Percentiles rank a stretch among this genome's conserved stretches.
Evolutionary conservation across 345 rosid genomes (phyloP).

Genomic region (Moricandia arvensis): DNA sequence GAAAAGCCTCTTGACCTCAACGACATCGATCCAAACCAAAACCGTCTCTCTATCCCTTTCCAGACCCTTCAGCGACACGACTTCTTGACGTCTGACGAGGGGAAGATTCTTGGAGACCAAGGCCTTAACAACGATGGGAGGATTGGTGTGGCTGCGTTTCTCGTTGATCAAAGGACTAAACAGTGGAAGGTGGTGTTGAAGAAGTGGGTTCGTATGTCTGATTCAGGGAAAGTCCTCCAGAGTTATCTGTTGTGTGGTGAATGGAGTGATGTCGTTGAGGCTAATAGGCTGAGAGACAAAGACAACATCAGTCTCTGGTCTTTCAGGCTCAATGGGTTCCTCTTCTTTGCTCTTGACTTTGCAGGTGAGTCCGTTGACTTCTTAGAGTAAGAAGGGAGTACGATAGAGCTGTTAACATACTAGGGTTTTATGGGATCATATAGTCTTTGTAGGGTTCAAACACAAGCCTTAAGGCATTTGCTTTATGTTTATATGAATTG

Average conservation of each 20-base stretch:
- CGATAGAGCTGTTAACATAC: background rate
- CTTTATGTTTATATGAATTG: background rate
- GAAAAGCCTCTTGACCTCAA: slow-evolving; percentile 1
- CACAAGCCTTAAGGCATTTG: background rate
- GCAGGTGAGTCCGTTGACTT: slow-evolving; percentile 3
- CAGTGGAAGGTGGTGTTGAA: slow-evolving; percentile 6
- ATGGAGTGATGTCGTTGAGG: slow-evolving; percentile 3
- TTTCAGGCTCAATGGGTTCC: slow-evolving; percentile 1
- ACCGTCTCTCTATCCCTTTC: slow-evolving; percentile 28
- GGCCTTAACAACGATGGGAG: background rate
- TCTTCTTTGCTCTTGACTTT: slow-evolving; percentile 24
- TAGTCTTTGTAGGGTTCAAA: background rate
- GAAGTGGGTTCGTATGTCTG: background rate
- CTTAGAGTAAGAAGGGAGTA: background rate
- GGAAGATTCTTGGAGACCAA: background rate
- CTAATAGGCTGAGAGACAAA: slow-evolving; percentile 11
- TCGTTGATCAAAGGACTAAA: slow-evolving; percentile 11
- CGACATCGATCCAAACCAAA: slow-evolving; percentile 2
- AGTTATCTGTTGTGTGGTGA: slow-evolving; percentile 11
- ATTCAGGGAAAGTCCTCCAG: background rate
- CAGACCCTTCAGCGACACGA: background rate
- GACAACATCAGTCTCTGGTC: slow-evolving; percentile 26
- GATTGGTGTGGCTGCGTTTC: slow-evolving; percentile 1
- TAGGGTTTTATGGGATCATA: background rate
- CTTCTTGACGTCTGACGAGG: slow-evolving; percentile 16